phyloP scores from a whole-genome alignment of 192 early-diverging fungal species.

The Obelidium mucronatum region DNA sequence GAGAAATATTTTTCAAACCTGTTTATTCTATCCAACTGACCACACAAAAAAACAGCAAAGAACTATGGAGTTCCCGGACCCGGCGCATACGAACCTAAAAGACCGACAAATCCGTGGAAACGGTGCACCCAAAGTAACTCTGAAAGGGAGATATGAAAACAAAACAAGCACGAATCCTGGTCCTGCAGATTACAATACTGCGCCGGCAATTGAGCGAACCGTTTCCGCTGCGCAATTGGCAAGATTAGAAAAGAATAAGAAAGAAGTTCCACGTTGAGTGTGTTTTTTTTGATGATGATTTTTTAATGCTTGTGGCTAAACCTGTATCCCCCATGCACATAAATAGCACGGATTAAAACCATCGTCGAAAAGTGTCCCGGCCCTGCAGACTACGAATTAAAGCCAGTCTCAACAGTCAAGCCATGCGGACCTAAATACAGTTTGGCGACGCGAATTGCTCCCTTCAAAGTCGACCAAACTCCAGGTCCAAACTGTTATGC shows the following conservation, averaged over 20 bases:
- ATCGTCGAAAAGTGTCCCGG: constrained; percentile 51
- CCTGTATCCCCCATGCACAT: not conserved
- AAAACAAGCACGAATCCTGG: constrained; percentile 48
- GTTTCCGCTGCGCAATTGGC: constrained; percentile 44
- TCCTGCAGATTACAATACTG: constrained; percentile 56
- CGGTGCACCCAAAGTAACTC: constrained; percentile 50
- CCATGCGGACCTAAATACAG: constrained; percentile 53
- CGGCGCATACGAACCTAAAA: constrained; percentile 53
- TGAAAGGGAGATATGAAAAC: constrained; percentile 47
- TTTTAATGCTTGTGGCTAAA: not conserved
- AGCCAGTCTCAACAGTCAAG: constrained; percentile 25
- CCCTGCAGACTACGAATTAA: constrained; percentile 52
- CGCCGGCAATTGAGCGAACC: constrained; percentile 7
- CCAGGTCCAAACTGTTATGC: constrained; percentile 56
- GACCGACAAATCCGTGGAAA: constrained; percentile 60
- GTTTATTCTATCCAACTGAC: too few species aligned
- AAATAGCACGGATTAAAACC: constrained; percentile 29
- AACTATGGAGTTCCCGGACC: constrained; percentile 53
- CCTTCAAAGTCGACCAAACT: constrained; percentile 30
- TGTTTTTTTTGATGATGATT: not conserved
- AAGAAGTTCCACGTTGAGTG: constrained; percentile 24
- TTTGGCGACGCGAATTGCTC: constrained; percentile 42
- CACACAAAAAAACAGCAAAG: too few species aligned
- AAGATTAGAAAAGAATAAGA: constrained; percentile 19
- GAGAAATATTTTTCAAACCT: not conserved